These are phyloP conservation scores for Pholiota conissans DNA, from an alignment of 768 basidiomycete genomes.

Conservation along the genomic window DNA sequence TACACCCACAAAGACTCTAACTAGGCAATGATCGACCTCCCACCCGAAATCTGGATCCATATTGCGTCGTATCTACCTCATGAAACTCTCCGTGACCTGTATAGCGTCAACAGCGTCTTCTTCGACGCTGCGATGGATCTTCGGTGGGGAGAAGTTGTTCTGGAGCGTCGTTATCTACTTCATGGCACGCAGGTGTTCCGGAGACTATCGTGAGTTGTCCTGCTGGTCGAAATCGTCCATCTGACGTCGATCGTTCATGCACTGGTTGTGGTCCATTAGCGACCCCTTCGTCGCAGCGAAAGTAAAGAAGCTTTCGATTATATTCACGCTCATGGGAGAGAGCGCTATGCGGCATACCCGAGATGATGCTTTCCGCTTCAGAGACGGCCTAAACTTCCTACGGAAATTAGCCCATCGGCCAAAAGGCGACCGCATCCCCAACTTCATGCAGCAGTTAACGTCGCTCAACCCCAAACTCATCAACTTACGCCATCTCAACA, in stretches of 20 bases:
- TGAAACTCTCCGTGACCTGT: constrained; percentile 12
- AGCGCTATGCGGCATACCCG: not conserved
- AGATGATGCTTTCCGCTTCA: not conserved
- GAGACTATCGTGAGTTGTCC: constrained; percentile 14
- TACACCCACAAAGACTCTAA: too few species aligned
- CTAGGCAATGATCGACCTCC: constrained; percentile 8
- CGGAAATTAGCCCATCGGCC: not conserved
- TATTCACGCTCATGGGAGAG: not conserved
- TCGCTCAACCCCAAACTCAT: not conserved
- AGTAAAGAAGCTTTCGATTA: constrained; percentile 4
- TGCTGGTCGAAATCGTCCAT: not conserved
- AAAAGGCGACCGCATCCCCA: not conserved
- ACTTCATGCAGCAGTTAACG: not conserved
- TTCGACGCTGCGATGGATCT: constrained; percentile 22
- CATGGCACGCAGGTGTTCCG: constrained; percentile 6
- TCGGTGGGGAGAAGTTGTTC: constrained; percentile 11
- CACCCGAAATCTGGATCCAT: constrained; percentile 24
- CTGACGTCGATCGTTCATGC: not conserved
- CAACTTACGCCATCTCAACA: not conserved
- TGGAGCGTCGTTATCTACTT: constrained; percentile 7
- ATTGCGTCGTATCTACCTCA: constrained; percentile 20
- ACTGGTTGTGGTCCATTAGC: not conserved
- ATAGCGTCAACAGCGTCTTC: constrained; percentile 22
- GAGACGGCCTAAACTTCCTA: constrained; percentile 1
- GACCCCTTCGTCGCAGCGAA: constrained; percentile 12